A percentile compares a stretch with the other conserved stretches of the same genome.
Conservation (phyloP, 352 stramenopile genomes). For the Phytophthora colocasiae region DNA sequence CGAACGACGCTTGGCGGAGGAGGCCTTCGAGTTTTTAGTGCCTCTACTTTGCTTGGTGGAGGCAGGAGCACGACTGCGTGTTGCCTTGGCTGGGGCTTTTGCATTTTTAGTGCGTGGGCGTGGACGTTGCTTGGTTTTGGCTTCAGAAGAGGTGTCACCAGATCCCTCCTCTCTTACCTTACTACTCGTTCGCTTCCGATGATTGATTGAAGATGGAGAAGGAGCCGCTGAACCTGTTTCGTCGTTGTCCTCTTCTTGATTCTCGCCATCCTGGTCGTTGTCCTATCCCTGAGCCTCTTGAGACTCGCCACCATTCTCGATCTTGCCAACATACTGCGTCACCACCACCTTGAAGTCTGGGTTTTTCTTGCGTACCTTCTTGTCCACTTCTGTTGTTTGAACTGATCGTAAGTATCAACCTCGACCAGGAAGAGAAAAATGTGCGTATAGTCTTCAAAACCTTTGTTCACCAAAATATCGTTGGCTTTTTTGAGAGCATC, state of each 20-base stretch:
- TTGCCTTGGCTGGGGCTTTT: background rate
- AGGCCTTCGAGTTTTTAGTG: too few relatives aligned
- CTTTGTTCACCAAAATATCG: conserved; percentile 6
- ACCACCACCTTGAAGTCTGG: conserved; percentile 11
- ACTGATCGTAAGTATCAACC: conserved; percentile 34
- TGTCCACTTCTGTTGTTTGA: conserved; percentile 12
- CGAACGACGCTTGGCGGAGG: background rate
- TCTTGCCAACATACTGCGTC: conserved; percentile 23
- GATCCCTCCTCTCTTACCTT: too few relatives aligned
- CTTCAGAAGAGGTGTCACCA: too few relatives aligned
- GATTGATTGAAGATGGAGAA: too few relatives aligned
- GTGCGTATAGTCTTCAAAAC: conserved; percentile 37
- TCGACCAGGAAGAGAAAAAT: conserved; percentile 44
- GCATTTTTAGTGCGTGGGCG: background rate
- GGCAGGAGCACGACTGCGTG: too few relatives aligned
- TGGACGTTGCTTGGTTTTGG: too few relatives aligned
- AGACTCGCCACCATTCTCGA: background rate
- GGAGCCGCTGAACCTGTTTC: too few relatives aligned
- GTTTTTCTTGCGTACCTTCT: background rate
- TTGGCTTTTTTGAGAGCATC: conserved; percentile 30
- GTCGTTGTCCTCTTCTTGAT: too few relatives aligned
- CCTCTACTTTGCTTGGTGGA: too few relatives aligned
- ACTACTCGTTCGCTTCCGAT: too few relatives aligned
- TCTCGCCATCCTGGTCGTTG: too few relatives aligned
- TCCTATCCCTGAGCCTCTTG: too few relatives aligned